Evolutionary conservation across 1,284 basidiomycete genomes (phyloP).

Genomic region (Microbotryum silenes-acaulis): DNA sequence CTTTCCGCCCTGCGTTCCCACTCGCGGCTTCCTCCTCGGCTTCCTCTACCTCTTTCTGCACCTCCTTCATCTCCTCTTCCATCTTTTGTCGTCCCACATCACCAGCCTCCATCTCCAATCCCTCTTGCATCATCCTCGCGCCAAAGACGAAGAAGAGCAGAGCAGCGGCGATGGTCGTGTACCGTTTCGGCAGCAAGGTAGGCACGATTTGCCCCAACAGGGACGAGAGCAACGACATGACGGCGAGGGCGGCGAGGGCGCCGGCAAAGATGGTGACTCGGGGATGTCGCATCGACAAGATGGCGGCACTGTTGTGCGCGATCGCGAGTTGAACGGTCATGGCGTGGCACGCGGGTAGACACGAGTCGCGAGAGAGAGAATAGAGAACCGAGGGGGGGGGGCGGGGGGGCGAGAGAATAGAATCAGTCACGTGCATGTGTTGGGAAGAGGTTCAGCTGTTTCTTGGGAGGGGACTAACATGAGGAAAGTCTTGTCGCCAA

Average conservation of each 20-base stretch:
- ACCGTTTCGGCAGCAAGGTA: conserved; percentile 66
- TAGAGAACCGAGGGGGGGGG: background rate
- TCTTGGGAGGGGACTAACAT: conserved; percentile 45
- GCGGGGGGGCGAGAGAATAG: background rate
- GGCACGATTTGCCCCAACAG: conserved; percentile 78
- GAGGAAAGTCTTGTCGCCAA: conserved; percentile 95
- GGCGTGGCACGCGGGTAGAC: background rate
- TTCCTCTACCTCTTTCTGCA: conserved; percentile 68
- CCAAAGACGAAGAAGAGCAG: conserved; percentile 81
- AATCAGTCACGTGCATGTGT: background rate
- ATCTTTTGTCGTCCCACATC: conserved; percentile 63
- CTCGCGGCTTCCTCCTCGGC: conserved; percentile 70
- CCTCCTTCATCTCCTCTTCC: conserved; percentile 52
- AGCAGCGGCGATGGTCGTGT: conserved; percentile 71
- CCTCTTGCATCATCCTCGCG: conserved; percentile 73
- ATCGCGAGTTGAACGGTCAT: background rate
- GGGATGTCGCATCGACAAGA: conserved; percentile 90
- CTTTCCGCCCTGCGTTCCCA: conserved; percentile 1
- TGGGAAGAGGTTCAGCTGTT: background rate
- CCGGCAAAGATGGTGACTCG: conserved; percentile 79
- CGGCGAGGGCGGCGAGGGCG: conserved; percentile 73
- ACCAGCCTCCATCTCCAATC: conserved; percentile 62
- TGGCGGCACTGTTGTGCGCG: conserved; percentile 53
- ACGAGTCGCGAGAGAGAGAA: background rate
- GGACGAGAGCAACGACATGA: conserved; percentile 89